Evolutionary conservation across 441 rosid species (phyloP), one percentile per base, ranked within the genome.

Genomic region (Gossypium aridum): DNA sequence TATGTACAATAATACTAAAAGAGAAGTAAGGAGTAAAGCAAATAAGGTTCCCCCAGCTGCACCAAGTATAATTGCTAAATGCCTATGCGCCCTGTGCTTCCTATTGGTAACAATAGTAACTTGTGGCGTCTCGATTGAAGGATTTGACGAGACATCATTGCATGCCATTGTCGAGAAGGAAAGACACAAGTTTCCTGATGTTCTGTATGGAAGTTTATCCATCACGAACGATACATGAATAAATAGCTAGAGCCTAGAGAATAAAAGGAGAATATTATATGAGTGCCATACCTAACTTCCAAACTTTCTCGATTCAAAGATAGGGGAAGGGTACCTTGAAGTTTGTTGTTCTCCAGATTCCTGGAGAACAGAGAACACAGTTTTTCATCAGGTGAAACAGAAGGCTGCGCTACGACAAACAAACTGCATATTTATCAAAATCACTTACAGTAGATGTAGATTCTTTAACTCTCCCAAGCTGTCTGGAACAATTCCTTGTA

Each of bases 331-430:
- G 85, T 79, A 22, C 97, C 96, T 76, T 88, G 83, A 45, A 92
- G 88, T 77, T 86, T 86, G 77, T 94, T 94, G 78, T 92, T 89
- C 81, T 91, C 95, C 69, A 94, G 86, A 83, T 92, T 91, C 87
- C 98, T 94, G 87, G 69, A 77, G 65, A 74, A 66, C 45, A 70
- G 54, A 73, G 45, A 74, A 37, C 16, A 56, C 17, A 23, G 66
- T 34, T 55, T 70, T 23, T 70, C 56, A 61, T 63, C n/a, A 20
- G 22, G 22, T 20, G 22, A 20, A 20, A 20, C 22, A 20, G 22
- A 20, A 20, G 22, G 22, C 22, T 20, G 22, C 22, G 22, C 22
- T 20, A 20, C 22, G 22, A 20, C 22, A 20, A 20, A 20, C 22
- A 20, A 20, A 20, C 22, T 20, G 22, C 22, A 20, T 20, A 20